Evolutionary conservation across 2,329 filamentous ascomycete species (phyloP), one percentile per base, ranked within the genome.

Genomic region (Aspergillus udagawae): DNA sequence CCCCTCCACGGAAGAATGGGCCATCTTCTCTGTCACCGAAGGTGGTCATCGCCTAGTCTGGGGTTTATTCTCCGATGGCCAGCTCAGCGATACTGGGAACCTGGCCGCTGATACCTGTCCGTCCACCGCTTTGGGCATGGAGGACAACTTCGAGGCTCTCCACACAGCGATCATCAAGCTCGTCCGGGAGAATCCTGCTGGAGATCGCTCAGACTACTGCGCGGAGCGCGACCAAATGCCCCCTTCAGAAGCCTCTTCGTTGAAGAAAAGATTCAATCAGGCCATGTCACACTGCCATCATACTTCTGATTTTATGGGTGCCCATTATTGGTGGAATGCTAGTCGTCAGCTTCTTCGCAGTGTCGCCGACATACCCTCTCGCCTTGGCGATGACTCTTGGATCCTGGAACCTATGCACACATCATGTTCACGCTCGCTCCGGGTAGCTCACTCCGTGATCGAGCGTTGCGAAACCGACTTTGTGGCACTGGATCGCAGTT

Each of bases 281-380:
- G 90, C 90, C 17, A 89, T 89, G 63, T 82, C 86, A 0, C 88
- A 91, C 70, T 92, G 90, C 55, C 86, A 90, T 64, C 86, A 88
- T 25, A 85, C 89, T 59, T 89, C 89, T 0, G 91, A 96, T 70
- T 96, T 92, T 66, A 86, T 94, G 51, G 88, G 88, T 29, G 89
- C 91, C 1, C 90, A 95, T 65, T 82, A 90, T 52, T 96, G 93
- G 77, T 93, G 90, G 86, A 89, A 88, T 69, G 92, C 91, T 0
- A 77, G 93, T 28, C 86, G 90, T 59, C 88, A 91, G 60, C 81
- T 96, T 20, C 84, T 85, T 27, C 64, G 82, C 81, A 54, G 73
- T 89, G 55, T 80, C 78, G 45, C 86, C 83, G 17, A 78, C 83
- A 6, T 87, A 81, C 9, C 57, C 42, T 61, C 55, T 4, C 58